These are phyloP conservation scores for Penicillium parvum DNA, from an alignment of 495 filamentous ascomycete species.

Conservation along the genomic window DNA sequence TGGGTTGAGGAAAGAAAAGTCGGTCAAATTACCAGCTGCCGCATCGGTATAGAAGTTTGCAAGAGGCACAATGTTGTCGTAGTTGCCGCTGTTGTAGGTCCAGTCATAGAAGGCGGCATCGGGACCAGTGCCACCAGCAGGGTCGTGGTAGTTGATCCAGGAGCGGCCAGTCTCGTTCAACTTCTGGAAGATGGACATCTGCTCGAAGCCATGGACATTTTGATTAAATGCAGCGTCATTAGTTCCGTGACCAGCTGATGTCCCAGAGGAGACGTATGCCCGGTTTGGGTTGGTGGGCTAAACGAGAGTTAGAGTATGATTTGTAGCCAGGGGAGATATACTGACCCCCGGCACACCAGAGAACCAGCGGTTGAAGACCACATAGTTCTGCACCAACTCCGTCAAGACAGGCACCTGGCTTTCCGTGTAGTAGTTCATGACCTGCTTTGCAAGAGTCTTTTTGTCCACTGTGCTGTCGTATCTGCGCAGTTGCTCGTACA, in stretches of 20 bases:
- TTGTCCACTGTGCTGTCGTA: constrained; percentile 25
- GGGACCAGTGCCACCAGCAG: constrained; percentile 18
- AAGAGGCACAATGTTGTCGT: constrained; percentile 28
- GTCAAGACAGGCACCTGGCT: constrained; percentile 44
- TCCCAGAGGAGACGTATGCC: constrained; percentile 40
- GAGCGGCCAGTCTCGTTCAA: constrained; percentile 36
- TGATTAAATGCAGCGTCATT: constrained; percentile 41
- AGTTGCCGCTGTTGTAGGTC: constrained; percentile 31
- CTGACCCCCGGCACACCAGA: constrained; percentile 44
- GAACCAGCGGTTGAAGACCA: constrained; percentile 49
- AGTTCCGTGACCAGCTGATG: constrained; percentile 42
- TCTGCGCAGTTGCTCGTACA: constrained; percentile 39
- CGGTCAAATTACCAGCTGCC: constrained; percentile 32
- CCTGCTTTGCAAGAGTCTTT: constrained; percentile 35
- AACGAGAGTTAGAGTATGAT: neutral
- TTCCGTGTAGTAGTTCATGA: constrained; percentile 47
- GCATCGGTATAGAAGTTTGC: constrained; percentile 37
- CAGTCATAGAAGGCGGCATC: constrained; percentile 41
- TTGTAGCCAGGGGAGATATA: too few species aligned
- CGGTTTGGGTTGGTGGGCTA: constrained; percentile 49
- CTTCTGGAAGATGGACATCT: constrained; percentile 46
- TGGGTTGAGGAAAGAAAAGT: constrained; percentile 49
- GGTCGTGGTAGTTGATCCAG: constrained; percentile 48
- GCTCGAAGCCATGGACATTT: constrained; percentile 29
- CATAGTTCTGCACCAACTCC: constrained; percentile 43